phyloP scores from a whole-genome alignment of 257 asterid species.

The Jacaranda copaia region DNA sequence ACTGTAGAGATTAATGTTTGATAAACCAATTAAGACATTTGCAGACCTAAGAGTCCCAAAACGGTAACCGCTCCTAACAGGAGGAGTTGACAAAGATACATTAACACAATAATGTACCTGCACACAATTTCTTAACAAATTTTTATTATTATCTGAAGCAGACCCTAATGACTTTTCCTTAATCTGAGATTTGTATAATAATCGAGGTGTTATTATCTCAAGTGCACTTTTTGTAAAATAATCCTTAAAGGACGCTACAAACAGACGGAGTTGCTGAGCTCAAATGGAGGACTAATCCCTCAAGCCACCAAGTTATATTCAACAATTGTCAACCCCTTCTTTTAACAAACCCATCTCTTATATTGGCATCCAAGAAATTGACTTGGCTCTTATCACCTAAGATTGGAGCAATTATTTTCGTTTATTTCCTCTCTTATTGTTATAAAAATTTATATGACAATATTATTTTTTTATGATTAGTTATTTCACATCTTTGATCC shows the following conservation, averaged over 20 bases:
- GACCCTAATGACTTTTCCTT: constrained; percentile 51
- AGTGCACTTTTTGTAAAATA: constrained; percentile 53
- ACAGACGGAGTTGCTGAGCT: constrained; percentile 51
- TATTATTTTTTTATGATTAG: too few species aligned
- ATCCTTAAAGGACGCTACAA: constrained; percentile 37
- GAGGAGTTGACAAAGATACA: constrained; percentile 60
- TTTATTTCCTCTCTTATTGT: background rate
- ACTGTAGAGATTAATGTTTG: background rate
- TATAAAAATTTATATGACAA: too few species aligned
- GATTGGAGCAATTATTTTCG: constrained; percentile 19
- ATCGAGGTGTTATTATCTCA: constrained; percentile 43
- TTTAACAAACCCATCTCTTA: constrained; percentile 53
- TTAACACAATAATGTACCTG: constrained; percentile 41
- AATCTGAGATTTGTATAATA: constrained; percentile 32
- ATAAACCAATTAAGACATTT: background rate
- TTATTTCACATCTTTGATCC: background rate
- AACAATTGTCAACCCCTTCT: constrained; percentile 62
- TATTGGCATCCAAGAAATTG: constrained; percentile 60
- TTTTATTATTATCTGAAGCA: constrained; percentile 36
- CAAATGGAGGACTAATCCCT: constrained; percentile 49
- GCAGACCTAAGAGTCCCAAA: constrained; percentile 38
- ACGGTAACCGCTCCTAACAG: constrained; percentile 23
- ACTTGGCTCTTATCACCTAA: constrained; percentile 48
- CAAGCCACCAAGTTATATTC: constrained; percentile 34
- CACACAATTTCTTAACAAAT: constrained; percentile 7